A percentile compares a stretch with the other conserved stretches of the same genome.
phyloP scores from a whole-genome alignment of 2,329 filamentous ascomycete species.

The Trichoderma atrobrunneum region DNA sequence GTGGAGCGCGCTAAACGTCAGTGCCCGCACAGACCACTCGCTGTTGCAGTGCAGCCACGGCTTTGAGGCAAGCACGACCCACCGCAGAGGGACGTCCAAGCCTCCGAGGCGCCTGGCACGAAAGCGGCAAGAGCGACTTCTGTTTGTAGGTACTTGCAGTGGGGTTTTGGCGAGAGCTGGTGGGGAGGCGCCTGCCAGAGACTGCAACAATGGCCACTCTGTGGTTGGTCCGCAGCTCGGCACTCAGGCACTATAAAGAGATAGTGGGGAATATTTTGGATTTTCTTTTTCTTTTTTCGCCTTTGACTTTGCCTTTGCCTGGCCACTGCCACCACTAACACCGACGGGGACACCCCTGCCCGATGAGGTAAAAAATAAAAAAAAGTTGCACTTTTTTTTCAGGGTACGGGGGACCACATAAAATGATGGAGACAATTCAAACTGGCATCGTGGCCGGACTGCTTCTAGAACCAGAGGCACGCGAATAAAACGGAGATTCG shows the following conservation, averaged over 20 bases:
- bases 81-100: not conserved
- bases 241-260: constrained; percentile 1
- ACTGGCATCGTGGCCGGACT: not conserved
- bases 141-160: not conserved
- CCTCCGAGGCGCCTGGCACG: not conserved
- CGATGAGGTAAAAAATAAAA: constrained; percentile 10
- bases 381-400: not conserved
- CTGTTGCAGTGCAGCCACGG: constrained; percentile 18
- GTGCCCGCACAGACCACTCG: constrained; percentile 25
- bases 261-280: not conserved
- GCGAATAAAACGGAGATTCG: constrained; percentile 5
- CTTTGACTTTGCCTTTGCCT: not conserved
- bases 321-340: not conserved
- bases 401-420: constrained; percentile 7
- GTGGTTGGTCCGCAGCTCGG: constrained; percentile 15
- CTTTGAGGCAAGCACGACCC: constrained; percentile 15
- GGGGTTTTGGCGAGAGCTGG: constrained; percentile 6
- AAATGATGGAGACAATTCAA: not conserved
- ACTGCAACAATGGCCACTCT: not conserved
- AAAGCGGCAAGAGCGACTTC: constrained; percentile 12
- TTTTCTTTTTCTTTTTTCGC: not conserved
- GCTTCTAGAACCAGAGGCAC: constrained; percentile 10
- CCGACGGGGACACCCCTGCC: not conserved
- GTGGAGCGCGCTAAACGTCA: constrained; percentile 34
- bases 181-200: constrained; percentile 3